Evolutionary conservation across 768 basidiomycete species (phyloP).

Genomic region (Xerocomellus amylosporus): DNA sequence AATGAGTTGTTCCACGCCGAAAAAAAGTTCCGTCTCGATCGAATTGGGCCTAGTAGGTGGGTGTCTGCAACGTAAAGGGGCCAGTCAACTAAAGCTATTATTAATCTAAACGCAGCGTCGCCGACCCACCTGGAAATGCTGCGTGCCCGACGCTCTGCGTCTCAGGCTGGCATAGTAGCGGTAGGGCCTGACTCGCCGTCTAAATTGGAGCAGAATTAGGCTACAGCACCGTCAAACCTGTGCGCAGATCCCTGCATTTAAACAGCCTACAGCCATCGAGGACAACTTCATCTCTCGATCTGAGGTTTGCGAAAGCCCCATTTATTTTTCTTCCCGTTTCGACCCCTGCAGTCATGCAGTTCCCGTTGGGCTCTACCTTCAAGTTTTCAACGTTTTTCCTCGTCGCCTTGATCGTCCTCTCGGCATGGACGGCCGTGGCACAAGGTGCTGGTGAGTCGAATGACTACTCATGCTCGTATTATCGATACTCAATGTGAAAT

Average conservation of each 20-base stretch:
- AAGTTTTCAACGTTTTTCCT: not conserved
- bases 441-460: constrained; percentile 13
- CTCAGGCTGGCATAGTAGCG: too few relatives aligned
- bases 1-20: not conserved
- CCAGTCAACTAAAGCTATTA: too few relatives aligned
- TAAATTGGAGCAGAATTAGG: not conserved
- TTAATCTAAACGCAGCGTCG: not conserved
- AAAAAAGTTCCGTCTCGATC: not conserved
- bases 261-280: not conserved
- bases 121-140: constrained; percentile 3
- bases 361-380: not conserved
- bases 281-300: not conserved
- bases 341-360: constrained; percentile 5
- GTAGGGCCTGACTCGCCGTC: not conserved
- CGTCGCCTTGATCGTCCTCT: not conserved
- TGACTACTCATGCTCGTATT: not conserved
- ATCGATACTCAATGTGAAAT: not conserved
- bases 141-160: not conserved
- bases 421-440: constrained; percentile 2
- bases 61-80: constrained; percentile 4
- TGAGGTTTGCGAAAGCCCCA: not conserved
- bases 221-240: not conserved
- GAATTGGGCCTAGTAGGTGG: not conserved
- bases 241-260: not conserved
- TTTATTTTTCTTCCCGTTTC: not conserved